A percentile compares a stretch with the other conserved stretches of the same genome.
These are phyloP conservation scores for Leishmania tarentolae DNA, from an alignment of 208 protist genomes.

Conservation along the genomic window DNA sequence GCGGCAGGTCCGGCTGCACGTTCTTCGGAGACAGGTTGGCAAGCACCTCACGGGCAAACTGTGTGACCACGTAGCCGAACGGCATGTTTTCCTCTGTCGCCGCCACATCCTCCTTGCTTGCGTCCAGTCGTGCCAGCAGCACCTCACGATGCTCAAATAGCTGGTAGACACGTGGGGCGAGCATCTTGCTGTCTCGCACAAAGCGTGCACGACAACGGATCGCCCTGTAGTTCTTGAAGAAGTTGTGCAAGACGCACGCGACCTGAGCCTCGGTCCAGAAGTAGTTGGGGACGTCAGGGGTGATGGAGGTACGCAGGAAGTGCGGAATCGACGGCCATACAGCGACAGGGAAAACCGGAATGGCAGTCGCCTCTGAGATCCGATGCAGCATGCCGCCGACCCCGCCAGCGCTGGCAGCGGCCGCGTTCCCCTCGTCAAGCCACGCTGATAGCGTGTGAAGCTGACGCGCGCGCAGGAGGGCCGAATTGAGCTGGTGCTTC, in stretches of 20 bases:
- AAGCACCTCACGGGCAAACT: constrained; percentile 47
- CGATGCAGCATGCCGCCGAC: constrained; percentile 44
- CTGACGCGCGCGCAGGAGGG: constrained; percentile 61
- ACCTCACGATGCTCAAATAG: constrained; percentile 52
- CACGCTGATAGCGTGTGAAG: constrained; percentile 52
- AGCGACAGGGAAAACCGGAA: constrained; percentile 53
- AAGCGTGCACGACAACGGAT: constrained; percentile 40
- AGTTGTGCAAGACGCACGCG: constrained; percentile 45
- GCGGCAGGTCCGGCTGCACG: constrained; percentile 10
- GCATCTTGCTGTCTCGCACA: constrained; percentile 66
- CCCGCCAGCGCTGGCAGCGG: constrained; percentile 4
- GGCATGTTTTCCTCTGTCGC: constrained; percentile 52
- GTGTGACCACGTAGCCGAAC: constrained; percentile 63
- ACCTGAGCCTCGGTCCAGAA: constrained; percentile 51
- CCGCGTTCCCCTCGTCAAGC: constrained; percentile 43
- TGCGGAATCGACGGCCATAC: constrained; percentile 63
- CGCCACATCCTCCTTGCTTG: constrained; percentile 52
- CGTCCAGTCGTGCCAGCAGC: constrained; percentile 43
- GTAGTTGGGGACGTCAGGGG: constrained; percentile 64
- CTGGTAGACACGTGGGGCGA: constrained; percentile 58
- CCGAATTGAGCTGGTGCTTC: constrained; percentile 81
- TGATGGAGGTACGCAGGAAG: constrained; percentile 65
- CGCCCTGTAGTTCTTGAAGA: constrained; percentile 47
- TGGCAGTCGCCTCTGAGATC: constrained; percentile 32
- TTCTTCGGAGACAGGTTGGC: constrained; percentile 30